These are phyloP conservation scores for Juncus effusus DNA, from an alignment of 176 grass and related monocot genomes.

Conservation along the genomic window DNA sequence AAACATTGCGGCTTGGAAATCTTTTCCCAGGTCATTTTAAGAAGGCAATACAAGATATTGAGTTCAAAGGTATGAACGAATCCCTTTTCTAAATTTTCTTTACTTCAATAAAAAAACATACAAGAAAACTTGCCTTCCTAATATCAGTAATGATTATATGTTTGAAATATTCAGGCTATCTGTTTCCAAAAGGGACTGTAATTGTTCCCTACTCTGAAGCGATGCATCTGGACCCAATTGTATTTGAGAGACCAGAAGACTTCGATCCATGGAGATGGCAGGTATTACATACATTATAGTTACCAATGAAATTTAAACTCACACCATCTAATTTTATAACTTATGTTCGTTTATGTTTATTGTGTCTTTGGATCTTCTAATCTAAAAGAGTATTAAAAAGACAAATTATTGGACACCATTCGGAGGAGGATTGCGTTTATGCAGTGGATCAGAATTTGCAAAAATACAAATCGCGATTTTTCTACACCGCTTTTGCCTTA, in stretches of 20 bases:
- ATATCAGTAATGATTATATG: not conserved
- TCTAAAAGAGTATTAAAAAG: constrained; percentile 1
- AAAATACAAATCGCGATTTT: constrained; percentile 28
- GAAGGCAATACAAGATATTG: constrained; percentile 21
- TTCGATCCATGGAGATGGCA: constrained; percentile 40
- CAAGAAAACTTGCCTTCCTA: too few species aligned
- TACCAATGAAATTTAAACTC: not conserved
- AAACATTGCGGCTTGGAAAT: constrained; percentile 28
- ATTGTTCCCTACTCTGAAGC: constrained; percentile 22
- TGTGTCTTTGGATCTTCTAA: too few species aligned
- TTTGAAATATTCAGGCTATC: constrained; percentile 16
- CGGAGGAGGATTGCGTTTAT: constrained; percentile 25
- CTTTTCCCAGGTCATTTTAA: constrained; percentile 1
- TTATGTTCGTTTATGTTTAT: not conserved
- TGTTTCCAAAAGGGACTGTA: constrained; percentile 14
- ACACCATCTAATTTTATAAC: not conserved
- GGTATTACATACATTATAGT: not conserved
- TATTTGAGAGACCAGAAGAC: constrained; percentile 20
- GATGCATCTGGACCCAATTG: constrained; percentile 20
- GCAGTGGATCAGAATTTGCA: constrained; percentile 17
- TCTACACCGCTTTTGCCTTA: constrained; percentile 30
- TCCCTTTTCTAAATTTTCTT: not conserved
- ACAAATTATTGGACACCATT: constrained; percentile 23
- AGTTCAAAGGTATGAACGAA: constrained; percentile 16
- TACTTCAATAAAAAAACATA: not conserved